Base-by-base conservation (phyloP, 1,139 yeast genomes). In the Zygosaccharomyces pseudobailii region DNA sequence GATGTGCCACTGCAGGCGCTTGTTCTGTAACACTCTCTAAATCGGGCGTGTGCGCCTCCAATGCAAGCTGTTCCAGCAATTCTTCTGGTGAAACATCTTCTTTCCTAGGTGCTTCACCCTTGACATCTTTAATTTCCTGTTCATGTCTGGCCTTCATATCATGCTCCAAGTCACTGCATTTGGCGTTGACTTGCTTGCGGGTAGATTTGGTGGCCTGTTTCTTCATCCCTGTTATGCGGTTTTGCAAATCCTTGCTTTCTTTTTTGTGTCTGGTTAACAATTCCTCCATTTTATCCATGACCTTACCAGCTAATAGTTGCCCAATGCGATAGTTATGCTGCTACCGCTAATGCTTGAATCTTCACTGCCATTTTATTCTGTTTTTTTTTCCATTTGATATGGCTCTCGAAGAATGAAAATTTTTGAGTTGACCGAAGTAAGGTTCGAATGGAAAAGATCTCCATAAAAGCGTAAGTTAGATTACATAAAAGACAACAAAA, bases 131-230 rank as follows among this genome's bases (percentile, higher is more conserved):
- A 34, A 84, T 43, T 60, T 87, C 94, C 6, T 58, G 44, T 33
- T 67, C 68, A 43, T 87, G 96, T 49, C 70, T 75, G 22, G 54
- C 58, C 48, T 76, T 77, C 57, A 87, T 61, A 7, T 73, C 78
- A 2, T 68, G 68, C 58, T 86, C 87, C 68, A 87, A 56, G 42
- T 74, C 79, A 39, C 72, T 73, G 54, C 90, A 83, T 58, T 76
- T 77, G 47, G 72, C 72, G 53, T 70, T 71, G 47, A 74, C 72
- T 54, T 74, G 76, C 64, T 82, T 83, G 57, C 87, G 77, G 39
- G 84, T 87, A 48, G 88, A 82, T 64, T 87, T 87, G 19, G 87
- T 80, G 3, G 92, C 92, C 65, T 84, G 92, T 58, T 87, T 87
- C 69, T 84, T 87, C 74, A 88, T 68, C 1, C 85, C 84, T 0